phyloP scores from a whole-genome alignment of 345 rosid genomes.

The Eucalyptus erythrocorys region DNA sequence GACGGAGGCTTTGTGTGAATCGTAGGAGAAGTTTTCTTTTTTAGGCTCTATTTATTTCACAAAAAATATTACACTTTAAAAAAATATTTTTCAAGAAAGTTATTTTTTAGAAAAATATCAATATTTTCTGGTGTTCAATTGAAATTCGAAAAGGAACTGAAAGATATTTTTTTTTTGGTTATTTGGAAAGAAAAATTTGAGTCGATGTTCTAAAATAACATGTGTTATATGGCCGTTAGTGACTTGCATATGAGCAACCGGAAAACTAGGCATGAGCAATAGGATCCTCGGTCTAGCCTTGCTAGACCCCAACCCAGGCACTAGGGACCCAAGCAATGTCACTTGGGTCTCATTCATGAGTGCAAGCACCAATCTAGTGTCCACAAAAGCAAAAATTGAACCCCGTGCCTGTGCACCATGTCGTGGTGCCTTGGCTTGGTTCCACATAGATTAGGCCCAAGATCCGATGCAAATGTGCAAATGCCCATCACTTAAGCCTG shows the following conservation, averaged over 20 bases:
- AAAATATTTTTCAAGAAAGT: no score
- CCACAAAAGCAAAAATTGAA: neutral
- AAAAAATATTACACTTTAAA: no score
- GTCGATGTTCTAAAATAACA: no score
- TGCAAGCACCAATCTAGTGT: fast-evolving
- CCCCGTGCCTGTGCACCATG: fast-evolving
- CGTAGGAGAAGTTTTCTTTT: no score
- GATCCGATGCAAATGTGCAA: no score
- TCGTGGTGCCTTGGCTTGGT: neutral
- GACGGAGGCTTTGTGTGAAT: no score
- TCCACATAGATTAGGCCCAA: no score
- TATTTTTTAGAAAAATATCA: fast-evolving
- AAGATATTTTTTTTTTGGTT: no score
- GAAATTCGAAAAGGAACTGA: fast-evolving
- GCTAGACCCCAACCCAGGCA: neutral
- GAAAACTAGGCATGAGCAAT: neutral
- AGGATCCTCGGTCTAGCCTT: neutral
- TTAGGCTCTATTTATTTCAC: no score
- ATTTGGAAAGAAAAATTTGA: no score
- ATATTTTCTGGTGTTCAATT: fast-evolving
- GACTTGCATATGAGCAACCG: neutral
- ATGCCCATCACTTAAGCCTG: no score
- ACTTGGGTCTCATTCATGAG: neutral
- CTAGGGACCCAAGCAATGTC: neutral
- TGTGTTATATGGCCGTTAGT: neutral